Percentiles rank a stretch among this genome's conserved stretches.
phyloP scores from a whole-genome alignment of 345 rosid species.

The Cardamine chenopodiifolia region DNA sequence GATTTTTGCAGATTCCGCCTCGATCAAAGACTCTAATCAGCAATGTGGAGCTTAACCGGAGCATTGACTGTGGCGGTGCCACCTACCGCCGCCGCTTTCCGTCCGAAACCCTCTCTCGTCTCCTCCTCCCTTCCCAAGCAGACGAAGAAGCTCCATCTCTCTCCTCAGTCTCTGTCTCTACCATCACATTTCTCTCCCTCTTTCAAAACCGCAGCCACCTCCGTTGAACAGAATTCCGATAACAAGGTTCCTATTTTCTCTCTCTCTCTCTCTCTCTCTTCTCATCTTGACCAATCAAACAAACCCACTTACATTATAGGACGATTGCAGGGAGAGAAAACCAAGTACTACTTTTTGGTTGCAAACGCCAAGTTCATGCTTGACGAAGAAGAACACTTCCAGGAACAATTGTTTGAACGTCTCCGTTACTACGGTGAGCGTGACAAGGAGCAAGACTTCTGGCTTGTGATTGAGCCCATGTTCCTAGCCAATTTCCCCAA shows the following conservation, averaged over 20 bases:
- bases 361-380: slow-evolving; percentile 97
- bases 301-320: neutral
- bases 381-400: slow-evolving; percentile 96
- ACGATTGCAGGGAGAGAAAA: slow-evolving; percentile 44
- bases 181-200: slow-evolving; percentile 23
- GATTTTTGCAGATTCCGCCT: slow-evolving; percentile 43
- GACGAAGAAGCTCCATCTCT: slow-evolving; percentile 31
- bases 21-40: slow-evolving; percentile 37
- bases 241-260: slow-evolving; percentile 26
- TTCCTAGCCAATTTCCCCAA: slow-evolving; percentile 86
- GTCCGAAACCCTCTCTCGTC: slow-evolving; percentile 15
- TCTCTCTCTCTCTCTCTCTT: neutral
- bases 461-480: slow-evolving; percentile 94
- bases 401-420: slow-evolving; percentile 82
- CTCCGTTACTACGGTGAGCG: slow-evolving; percentile 73
- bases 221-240: slow-evolving; percentile 23
- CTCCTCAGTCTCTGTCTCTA: slow-evolving; percentile 3
- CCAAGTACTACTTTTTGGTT: slow-evolving; percentile 69
- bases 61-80: slow-evolving; percentile 41
- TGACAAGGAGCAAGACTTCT: slow-evolving; percentile 67
- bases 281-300: neutral
- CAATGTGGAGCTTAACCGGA: slow-evolving; percentile 48
- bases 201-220: slow-evolving; percentile 22
- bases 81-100: slow-evolving; percentile 20
- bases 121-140: slow-evolving; percentile 30